Evolutionary conservation across 306 rosid genomes (phyloP).

Genomic region (Mimosa pudica): DNA sequence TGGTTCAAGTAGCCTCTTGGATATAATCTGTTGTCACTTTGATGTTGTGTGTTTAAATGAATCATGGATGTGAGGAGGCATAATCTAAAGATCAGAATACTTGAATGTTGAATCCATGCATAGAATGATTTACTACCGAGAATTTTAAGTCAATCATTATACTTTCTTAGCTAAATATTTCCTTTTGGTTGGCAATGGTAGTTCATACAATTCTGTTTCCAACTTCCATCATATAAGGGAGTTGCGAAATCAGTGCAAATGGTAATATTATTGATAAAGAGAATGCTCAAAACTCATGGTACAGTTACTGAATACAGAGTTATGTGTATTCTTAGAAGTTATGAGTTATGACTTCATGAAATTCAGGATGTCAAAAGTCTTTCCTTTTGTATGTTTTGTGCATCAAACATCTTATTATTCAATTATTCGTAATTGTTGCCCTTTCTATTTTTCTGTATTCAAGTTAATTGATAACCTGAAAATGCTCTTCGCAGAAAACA

Average conservation of each 20-base stretch:
- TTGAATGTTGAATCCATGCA: constrained; percentile 3
- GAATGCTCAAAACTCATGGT: constrained; percentile 5
- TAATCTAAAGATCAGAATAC: constrained; percentile 15
- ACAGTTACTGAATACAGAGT: background rate
- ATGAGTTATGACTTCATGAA: background rate
- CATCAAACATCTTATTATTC: constrained; percentile 10
- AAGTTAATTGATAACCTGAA: constrained; percentile 23
- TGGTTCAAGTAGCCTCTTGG: background rate
- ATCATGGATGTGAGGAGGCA: background rate
- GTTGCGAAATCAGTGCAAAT: constrained; percentile 15
- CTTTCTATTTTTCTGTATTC: constrained; percentile 26
- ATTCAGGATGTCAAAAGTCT: constrained; percentile 6
- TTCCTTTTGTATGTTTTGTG: constrained; percentile 14
- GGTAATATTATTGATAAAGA: constrained; percentile 16
- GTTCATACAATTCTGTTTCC: background rate
- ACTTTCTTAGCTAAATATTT: constrained; percentile 8
- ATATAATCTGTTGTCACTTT: constrained; percentile 18
- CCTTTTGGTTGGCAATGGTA: background rate
- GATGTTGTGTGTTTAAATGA: constrained; percentile 18
- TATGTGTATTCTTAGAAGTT: constrained; percentile 3
- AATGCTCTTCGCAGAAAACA: constrained; percentile 55
- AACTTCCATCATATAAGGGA: constrained; percentile 6
- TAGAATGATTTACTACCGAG: constrained; percentile 1
- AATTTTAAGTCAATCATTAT: constrained; percentile 16
- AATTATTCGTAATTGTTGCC: background rate